phyloP scores from a whole-genome alignment of 345 rosid species.

The Bruguiera gymnorhiza region DNA sequence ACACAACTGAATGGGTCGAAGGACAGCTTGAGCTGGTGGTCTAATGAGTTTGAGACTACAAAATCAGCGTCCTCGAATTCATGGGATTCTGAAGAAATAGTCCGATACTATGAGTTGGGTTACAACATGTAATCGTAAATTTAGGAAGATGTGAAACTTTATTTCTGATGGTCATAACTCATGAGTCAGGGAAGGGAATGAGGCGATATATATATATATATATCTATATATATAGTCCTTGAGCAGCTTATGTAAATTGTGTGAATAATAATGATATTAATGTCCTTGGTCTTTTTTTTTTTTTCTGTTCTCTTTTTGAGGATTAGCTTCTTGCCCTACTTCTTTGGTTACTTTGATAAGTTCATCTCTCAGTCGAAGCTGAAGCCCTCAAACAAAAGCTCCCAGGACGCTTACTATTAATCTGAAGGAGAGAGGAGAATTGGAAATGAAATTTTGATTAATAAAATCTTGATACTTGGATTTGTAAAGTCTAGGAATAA shows the following conservation, averaged over 20 bases:
- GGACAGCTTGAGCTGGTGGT: conserved; percentile 62
- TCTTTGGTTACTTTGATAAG: too few species aligned
- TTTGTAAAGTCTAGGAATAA: too few species aligned
- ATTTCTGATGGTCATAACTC: conserved; percentile 24
- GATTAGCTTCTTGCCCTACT: too few species aligned
- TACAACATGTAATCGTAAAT: conserved; percentile 37
- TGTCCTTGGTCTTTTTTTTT: not conserved
- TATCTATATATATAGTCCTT: not conserved
- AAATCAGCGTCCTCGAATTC: conserved; percentile 56
- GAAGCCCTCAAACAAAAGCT: too few species aligned
- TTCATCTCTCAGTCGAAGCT: too few species aligned
- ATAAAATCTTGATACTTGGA: too few species aligned
- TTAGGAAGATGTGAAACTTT: conserved; percentile 15
- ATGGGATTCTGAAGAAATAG: conserved; percentile 62
- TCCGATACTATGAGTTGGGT: conserved; percentile 59
- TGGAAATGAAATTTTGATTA: too few species aligned
- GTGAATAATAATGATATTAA: conserved; percentile 45
- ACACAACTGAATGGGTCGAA: conserved; percentile 43
- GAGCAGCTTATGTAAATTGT: conserved; percentile 46
- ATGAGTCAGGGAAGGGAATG: conserved; percentile 16
- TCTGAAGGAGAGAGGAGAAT: too few species aligned
- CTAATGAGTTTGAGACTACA: conserved; percentile 47
- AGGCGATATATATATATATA: too few species aligned
- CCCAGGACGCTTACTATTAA: too few species aligned
- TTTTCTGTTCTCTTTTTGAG: too few species aligned